Evolutionary conservation across 495 filamentous ascomycete species (phyloP), one percentile per base, ranked within the genome.

Genomic region (Terfezia claveryi): DNA sequence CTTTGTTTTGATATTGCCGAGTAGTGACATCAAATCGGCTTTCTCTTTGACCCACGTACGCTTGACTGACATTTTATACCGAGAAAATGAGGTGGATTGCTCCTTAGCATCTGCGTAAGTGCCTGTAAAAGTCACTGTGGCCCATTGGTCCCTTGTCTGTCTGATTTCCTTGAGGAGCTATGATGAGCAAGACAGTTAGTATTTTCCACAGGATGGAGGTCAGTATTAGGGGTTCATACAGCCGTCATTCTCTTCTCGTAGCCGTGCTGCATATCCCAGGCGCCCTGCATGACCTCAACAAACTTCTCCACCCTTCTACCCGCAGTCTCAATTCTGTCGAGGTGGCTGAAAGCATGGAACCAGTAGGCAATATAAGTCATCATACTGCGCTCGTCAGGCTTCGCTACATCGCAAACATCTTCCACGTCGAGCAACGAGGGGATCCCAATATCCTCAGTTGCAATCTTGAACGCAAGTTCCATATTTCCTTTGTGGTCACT

Each of bases 281-380:
- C 87, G n/a, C 89, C 91, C 59, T 94, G 87, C 91, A 96, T 96
- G 64, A 91, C 94, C 64, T 83, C 85, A 50, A 96, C 84, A 61
- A 98, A 98, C 71, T 98, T 98, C 72, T 98, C 91, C 2, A 98
- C 91, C 56, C 91, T 77, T 54, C 91, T 77, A 2, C 91, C 91
- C 2, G 92, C 92, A 66, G 96, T 98, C 65, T 98, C 91, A 11
- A 98, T 92, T 58, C 87, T 77, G 68, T 98, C 91, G 77, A 98
- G 85, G 64, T 95, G 87, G 23, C 88, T 94, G 64, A 98, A 98
- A 56, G 91, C 92, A 62, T 98, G 91, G 75, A 96, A 98, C 91
- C 92, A 98, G 68, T 96, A 96, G 57, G 91, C 91, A 60, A 98
- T 96, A 65, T 98, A 98, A 7, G 91, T 98, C 89, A 98, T 96